Evolutionary conservation across 371 early-diverging fungal species (phyloP), one percentile per base, ranked within the genome.

Genomic region (Mortierella sp.): DNA sequence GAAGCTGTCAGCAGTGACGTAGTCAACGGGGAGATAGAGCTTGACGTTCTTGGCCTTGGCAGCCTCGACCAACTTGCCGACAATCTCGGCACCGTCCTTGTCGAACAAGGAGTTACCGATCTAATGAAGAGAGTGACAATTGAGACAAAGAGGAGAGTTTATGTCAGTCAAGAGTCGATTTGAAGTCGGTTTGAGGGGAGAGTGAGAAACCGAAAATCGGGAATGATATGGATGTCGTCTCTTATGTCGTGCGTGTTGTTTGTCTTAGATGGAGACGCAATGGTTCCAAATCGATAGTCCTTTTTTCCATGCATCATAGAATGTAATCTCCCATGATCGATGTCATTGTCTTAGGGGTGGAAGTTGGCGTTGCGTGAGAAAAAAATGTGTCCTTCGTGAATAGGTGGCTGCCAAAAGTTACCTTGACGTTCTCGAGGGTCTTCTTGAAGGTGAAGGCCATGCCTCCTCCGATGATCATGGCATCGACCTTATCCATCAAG

Each of bases 381-480:
- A 44, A 55, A 58, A 60, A 74, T 58, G n/a, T 10, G 28, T 72
- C 50, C 75, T 38, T 38, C 42, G 42, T 38, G 42, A 38, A 38
- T 38, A 19, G 19, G 28, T 24, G 42, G 9, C n/a, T 45, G 52
- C 24, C n/a, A 44, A n/a, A 34, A 58, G 31, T 34, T 92, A 95
- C 94, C 90, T 96, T 92, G 88, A 98, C 94, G 71, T 91, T 89
- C 28, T 97, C 91, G 71, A 96, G 88, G 71, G 95, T 93, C 94
- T 99, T 98, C 91, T 97, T 94, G 94, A 99, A 98, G 75, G 99
- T 99, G 92, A 97, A 98, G 79, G 98, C 97, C 98, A 99, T 98
- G 75, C 98, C 99, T 84, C 99, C 99, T 84, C 96, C 96, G 81
- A 99, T 95, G 84, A 99, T 98, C 93, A 96, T 94, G 79, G 92